Percentiles rank a stretch among this genome's conserved stretches.
These are phyloP conservation scores for Pezicula radicicola DNA, from an alignment of 2,329 filamentous ascomycete species.

Conservation along the genomic window DNA sequence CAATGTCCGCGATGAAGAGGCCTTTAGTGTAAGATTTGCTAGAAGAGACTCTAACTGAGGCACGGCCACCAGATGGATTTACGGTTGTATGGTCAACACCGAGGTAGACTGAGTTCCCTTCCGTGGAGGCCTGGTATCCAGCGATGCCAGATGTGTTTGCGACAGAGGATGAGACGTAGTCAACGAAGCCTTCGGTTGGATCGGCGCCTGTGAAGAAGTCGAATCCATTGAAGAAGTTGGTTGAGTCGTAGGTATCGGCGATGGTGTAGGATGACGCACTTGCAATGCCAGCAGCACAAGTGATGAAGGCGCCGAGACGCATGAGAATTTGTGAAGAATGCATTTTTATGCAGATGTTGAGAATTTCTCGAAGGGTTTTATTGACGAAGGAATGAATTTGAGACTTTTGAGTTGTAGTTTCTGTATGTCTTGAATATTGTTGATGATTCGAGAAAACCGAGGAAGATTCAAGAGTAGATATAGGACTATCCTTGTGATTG, in stretches of 20 bases:
- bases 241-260: conserved; percentile 38
- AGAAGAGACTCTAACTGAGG: conserved; percentile 64
- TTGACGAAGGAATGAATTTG: conserved; percentile 5
- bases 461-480: neutral
- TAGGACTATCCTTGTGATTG: neutral
- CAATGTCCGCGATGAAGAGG: conserved; percentile 55
- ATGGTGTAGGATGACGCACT: conserved; percentile 36
- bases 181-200: conserved; percentile 73
- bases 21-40: conserved; percentile 51
- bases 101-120: conserved; percentile 57
- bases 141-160: conserved; percentile 54
- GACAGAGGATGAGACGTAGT: conserved; percentile 58
- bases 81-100: conserved; percentile 63
- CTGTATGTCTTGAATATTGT: neutral
- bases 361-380: neutral
- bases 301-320: conserved; percentile 27
- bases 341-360: conserved; percentile 13
- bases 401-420: neutral
- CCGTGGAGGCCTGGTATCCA: conserved; percentile 8
- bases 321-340: conserved; percentile 16
- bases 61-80: conserved; percentile 57
- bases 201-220: conserved; percentile 56
- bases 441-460: neutral
- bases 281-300: conserved; percentile 20
- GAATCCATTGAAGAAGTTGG: conserved; percentile 45